A percentile compares a stretch with the other conserved stretches of the same genome.
Evolutionary conservation across 192 early-diverging fungal species (phyloP).

Genomic region (Kappamyces sp.): DNA sequence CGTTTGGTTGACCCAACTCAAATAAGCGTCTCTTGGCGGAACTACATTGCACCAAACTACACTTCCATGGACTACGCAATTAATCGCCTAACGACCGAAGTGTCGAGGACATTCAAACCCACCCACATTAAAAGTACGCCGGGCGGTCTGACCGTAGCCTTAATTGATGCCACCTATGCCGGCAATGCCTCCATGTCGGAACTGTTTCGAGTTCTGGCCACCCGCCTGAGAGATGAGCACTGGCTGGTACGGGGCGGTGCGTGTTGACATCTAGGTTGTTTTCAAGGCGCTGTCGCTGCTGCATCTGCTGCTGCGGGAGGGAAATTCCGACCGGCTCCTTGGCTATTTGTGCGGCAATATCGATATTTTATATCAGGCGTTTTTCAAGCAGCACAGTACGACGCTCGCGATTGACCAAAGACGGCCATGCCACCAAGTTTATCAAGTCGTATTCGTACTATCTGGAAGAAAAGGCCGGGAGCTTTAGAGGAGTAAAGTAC

Average conservation of each 20-base stretch:
- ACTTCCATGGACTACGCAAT: slow-evolving; percentile 32
- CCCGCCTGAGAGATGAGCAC: slow-evolving; percentile 45
- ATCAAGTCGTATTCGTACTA: slow-evolving; percentile 64
- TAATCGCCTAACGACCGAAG: slow-evolving; percentile 40
- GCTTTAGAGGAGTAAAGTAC: slow-evolving; percentile 54
- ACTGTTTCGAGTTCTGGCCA: slow-evolving; percentile 43
- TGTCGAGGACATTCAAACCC: slow-evolving; percentile 43
- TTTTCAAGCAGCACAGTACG: slow-evolving; percentile 17
- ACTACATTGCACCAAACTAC: too few relatives aligned
- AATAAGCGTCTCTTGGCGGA: too few relatives aligned
- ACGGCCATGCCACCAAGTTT: slow-evolving; percentile 49
- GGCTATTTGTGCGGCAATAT: slow-evolving; percentile 47
- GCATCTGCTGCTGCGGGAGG: slow-evolving; percentile 69
- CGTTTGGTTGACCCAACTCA: too few relatives aligned
- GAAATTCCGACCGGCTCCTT: slow-evolving; percentile 53
- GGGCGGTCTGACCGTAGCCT: slow-evolving; percentile 17
- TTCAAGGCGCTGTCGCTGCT: slow-evolving; percentile 71
- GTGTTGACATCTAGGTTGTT: slow-evolving; percentile 41
- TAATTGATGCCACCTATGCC: slow-evolving; percentile 32
- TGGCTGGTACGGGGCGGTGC: slow-evolving; percentile 50
- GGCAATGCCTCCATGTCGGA: slow-evolving; percentile 35
- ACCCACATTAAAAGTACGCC: slow-evolving; percentile 44
- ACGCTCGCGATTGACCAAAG: slow-evolving; percentile 1
- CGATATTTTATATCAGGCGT: slow-evolving; percentile 25
- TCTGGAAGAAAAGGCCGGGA: slow-evolving; percentile 62